These are phyloP conservation scores for Apiospora marii DNA, from an alignment of 2,329 filamentous ascomycete species.

Conservation along the genomic window DNA sequence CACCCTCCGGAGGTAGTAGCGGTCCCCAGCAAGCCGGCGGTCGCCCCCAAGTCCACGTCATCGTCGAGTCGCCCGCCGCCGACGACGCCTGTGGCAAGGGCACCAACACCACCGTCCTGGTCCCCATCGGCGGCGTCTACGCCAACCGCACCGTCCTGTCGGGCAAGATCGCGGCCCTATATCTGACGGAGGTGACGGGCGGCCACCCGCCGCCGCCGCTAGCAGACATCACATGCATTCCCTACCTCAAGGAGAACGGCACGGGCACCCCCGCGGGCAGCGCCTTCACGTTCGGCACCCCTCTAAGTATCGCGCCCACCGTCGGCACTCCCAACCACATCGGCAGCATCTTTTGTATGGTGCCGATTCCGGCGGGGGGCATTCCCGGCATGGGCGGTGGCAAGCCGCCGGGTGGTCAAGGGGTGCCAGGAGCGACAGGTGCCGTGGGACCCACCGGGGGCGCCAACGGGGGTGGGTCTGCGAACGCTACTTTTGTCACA, in stretches of 20 bases:
- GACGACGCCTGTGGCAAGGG: conserved; percentile 1
- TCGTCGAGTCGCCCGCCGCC: neutral
- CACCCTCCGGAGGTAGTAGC: neutral
- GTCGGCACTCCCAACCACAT: conserved; percentile 2
- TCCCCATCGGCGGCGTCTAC: conserved; percentile 13
- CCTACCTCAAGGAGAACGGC: neutral
- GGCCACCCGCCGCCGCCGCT: neutral
- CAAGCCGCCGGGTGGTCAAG: neutral
- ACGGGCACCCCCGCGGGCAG: neutral
- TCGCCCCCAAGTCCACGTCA: neutral
- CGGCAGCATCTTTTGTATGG: conserved; percentile 3
- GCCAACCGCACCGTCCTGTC: neutral
- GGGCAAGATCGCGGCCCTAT: neutral
- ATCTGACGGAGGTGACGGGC: neutral
- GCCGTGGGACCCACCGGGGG: too few relatives aligned
- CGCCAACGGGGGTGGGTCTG: neutral
- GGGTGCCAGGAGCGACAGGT: neutral
- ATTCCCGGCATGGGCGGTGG: neutral
- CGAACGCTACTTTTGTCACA: neutral
- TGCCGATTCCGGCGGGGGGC: neutral
- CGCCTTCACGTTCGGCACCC: neutral
- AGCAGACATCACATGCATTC: neutral
- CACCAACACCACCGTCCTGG: conserved; percentile 33
- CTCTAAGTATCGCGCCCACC: neutral
- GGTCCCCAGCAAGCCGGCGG: neutral